Conservation (phyloP, 768 basidiomycete species). For the Sporobolomyces phaffii region DNA sequence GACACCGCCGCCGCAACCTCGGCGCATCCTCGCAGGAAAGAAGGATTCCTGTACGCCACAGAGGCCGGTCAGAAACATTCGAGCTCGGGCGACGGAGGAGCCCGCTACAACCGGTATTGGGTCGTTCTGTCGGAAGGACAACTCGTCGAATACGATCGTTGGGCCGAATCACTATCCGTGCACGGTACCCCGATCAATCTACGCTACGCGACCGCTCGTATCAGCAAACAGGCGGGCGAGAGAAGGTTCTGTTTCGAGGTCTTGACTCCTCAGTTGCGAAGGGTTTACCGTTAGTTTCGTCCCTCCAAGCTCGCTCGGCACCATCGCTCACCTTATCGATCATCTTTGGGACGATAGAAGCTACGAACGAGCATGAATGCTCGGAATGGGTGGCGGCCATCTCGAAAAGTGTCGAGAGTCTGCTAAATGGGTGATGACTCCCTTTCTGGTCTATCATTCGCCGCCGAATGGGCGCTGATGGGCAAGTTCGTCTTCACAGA, state of each 20-base stretch:
- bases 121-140: conserved; percentile 34
- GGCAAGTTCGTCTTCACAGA: conserved; percentile 1
- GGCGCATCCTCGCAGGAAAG: conserved; percentile 23
- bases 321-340: no score
- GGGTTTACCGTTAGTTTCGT: conserved; percentile 31
- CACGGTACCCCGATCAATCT: conserved; percentile 38
- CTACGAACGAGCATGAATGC: conserved; percentile 26
- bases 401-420: conserved; percentile 31
- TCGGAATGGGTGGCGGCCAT: conserved; percentile 35
- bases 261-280: conserved; percentile 29
- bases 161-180: conserved; percentile 24
- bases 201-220: conserved; percentile 33
- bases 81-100: conserved; percentile 26
- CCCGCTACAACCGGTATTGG: conserved; percentile 31
- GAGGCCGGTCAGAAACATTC: conserved; percentile 29
- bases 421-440: conserved; percentile 41
- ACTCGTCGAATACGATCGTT: conserved; percentile 37
- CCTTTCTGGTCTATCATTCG: neutral
- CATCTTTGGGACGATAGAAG: no score
- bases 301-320: no score
- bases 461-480: neutral
- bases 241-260: conserved; percentile 38
- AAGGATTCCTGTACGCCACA: conserved; percentile 38
- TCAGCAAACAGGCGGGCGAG: conserved; percentile 14
- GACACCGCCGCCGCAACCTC: neutral